phyloP scores from a whole-genome alignment of 1,139 yeast species.

The Chernovozyma aurita region DNA sequence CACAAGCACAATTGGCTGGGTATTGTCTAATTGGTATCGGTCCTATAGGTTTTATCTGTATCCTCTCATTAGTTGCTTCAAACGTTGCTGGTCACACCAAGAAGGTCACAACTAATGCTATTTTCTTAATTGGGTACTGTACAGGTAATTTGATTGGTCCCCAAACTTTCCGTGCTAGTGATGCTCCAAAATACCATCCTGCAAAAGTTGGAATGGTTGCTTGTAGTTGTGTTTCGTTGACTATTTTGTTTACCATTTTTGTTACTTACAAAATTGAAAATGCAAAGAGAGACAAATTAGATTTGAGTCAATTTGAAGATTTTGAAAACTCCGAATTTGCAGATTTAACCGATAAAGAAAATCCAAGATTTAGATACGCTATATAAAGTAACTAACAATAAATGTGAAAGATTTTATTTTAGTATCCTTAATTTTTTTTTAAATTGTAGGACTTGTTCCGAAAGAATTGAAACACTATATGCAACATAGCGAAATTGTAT shows the following conservation, averaged over 20 bases:
- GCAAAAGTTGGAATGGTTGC: slow-evolving; percentile 40
- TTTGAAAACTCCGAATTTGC: slow-evolving; percentile 51
- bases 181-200: slow-evolving; percentile 49
- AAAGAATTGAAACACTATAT: too few relatives aligned
- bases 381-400: too few relatives aligned
- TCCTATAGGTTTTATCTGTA: slow-evolving; percentile 44
- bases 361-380: slow-evolving; percentile 55
- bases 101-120: slow-evolving; percentile 55
- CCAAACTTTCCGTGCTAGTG: slow-evolving; percentile 50
- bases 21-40: slow-evolving; percentile 19
- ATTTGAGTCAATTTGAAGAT: slow-evolving; percentile 10
- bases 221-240: slow-evolving; percentile 19
- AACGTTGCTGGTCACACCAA: slow-evolving; percentile 73
- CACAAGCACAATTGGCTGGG: slow-evolving; percentile 40
- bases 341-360: slow-evolving; percentile 65
- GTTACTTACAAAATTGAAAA: slow-evolving; percentile 27
- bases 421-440: too few relatives aligned
- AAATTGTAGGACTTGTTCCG: too few relatives aligned
- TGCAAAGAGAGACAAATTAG: slow-evolving; percentile 19
- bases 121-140: slow-evolving; percentile 58
- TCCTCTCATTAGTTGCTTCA: slow-evolving; percentile 44
- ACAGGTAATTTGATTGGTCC: slow-evolving; percentile 72
- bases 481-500: too few relatives aligned
- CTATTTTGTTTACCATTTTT: slow-evolving; percentile 18
- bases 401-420: too few relatives aligned